phyloP scores from a whole-genome alignment of 2,329 filamentous ascomycete genomes.

The Ciborinia camelliae region DNA sequence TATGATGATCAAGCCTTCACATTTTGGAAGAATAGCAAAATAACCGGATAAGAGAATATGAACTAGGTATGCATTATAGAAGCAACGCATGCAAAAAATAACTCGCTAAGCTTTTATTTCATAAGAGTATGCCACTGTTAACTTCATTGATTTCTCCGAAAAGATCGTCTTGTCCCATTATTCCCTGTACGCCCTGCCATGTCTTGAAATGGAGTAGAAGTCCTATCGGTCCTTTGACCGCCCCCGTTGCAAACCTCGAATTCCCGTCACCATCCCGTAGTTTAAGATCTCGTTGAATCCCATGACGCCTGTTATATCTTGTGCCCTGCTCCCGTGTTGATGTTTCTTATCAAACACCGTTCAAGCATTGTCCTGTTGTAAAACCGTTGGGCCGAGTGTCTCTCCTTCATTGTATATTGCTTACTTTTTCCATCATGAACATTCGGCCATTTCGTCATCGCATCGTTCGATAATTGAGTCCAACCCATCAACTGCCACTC shows the following conservation, averaged over 20 bases:
- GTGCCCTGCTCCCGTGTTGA: neutral
- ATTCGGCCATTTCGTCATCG: neutral
- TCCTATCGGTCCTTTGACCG: neutral
- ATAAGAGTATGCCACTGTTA: neutral
- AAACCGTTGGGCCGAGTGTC: neutral
- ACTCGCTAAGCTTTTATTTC: neutral
- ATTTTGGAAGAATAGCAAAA: neutral
- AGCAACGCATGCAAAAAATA: neutral
- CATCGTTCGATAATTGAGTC: neutral
- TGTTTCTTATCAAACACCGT: neutral
- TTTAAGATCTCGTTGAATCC: neutral
- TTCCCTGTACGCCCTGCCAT: neutral
- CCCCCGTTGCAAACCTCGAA: neutral
- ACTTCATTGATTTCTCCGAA: neutral
- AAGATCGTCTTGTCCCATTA: neutral
- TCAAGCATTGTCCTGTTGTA: neutral
- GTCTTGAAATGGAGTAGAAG: neutral
- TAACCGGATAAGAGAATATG: neutral
- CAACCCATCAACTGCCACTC: neutral
- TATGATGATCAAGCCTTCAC: neutral
- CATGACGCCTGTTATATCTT: neutral
- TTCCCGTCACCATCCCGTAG: neutral
- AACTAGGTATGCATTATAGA: neutral
- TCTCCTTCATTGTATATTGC: neutral
- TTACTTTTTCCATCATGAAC: no score